phyloP scores from a whole-genome alignment of 2,329 filamentous ascomycete genomes.

The Fusarium zealandicum region DNA sequence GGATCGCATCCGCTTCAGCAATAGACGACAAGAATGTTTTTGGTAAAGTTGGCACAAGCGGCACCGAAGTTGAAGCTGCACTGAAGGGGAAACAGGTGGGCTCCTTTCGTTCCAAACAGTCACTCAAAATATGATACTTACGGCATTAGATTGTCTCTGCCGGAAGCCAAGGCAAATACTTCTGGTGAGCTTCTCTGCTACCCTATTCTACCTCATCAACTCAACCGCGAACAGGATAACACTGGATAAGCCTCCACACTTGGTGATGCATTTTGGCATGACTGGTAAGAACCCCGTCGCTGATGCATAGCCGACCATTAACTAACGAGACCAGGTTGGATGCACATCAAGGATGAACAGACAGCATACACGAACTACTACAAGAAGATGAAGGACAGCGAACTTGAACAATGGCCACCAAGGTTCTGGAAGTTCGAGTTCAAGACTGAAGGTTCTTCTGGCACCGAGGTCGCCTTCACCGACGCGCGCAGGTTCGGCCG shows the following conservation, averaged over 20 bases:
- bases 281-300: constrained; percentile 52
- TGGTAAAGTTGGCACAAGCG: constrained; percentile 86
- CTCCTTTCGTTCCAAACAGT: neutral
- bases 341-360: constrained; percentile 81
- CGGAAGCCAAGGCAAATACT: constrained; percentile 95
- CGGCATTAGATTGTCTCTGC: constrained; percentile 61
- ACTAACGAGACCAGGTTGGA: constrained; percentile 66
- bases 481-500: constrained; percentile 82
- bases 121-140: neutral
- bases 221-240: constrained; percentile 47
- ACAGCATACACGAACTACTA: constrained; percentile 85
- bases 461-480: constrained; percentile 76
- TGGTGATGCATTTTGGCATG: constrained; percentile 88
- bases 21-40: constrained; percentile 86
- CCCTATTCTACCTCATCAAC: neutral
- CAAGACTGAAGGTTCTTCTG: constrained; percentile 63
- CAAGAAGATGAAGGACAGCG: constrained; percentile 69
- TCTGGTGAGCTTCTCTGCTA: constrained; percentile 65
- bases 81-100: constrained; percentile 73
- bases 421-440: constrained; percentile 88
- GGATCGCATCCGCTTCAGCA: constrained; percentile 72
- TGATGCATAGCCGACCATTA: neutral
- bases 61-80: constrained; percentile 74
- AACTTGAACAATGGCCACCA: constrained; percentile 79
- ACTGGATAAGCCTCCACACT: constrained; percentile 80